Percentiles rank a stretch among this genome's conserved stretches.
These are phyloP conservation scores for Colletotrichum liriopes DNA, from an alignment of 2,329 filamentous ascomycete species.

Conservation along the genomic window DNA sequence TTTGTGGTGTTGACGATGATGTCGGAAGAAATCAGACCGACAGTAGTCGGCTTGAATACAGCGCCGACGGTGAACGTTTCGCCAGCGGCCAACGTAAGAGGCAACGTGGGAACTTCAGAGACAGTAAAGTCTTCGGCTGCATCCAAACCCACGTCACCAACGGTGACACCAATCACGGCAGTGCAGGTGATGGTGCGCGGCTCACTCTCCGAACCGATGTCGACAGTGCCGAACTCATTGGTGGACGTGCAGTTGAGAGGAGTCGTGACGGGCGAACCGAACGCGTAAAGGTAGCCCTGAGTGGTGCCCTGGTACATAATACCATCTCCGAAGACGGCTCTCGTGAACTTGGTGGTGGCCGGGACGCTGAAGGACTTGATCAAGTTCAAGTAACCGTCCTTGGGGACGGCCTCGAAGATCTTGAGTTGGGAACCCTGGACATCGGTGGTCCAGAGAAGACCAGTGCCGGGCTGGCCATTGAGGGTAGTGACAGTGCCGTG, in stretches of 20 bases:
- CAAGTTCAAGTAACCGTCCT: constrained; percentile 61
- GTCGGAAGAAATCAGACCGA: constrained; percentile 65
- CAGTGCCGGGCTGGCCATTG: constrained; percentile 67
- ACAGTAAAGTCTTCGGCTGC: constrained; percentile 55
- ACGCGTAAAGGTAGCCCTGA: constrained; percentile 67
- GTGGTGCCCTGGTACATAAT: constrained; percentile 69
- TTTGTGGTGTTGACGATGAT: constrained; percentile 66
- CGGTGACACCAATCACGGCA: constrained; percentile 60
- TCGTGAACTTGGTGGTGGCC: constrained; percentile 69
- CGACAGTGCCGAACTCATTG: constrained; percentile 61
- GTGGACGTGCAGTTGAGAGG: constrained; percentile 69
- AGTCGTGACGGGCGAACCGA: constrained; percentile 68
- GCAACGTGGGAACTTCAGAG: constrained; percentile 51
- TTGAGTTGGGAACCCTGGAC: constrained; percentile 68
- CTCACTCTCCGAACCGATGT: constrained; percentile 43
- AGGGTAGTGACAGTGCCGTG: constrained; percentile 71
- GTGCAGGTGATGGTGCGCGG: constrained; percentile 61
- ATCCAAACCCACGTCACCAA: constrained; percentile 57
- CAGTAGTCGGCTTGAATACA: constrained; percentile 60
- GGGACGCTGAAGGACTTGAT: constrained; percentile 67
- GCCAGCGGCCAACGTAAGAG: constrained; percentile 53
- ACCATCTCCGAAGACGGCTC: constrained; percentile 71
- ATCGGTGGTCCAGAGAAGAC: constrained; percentile 70
- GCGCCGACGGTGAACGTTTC: constrained; percentile 60
- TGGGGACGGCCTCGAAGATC: constrained; percentile 67